Conservation (phyloP, 1,284 basidiomycete genomes). For the Takashimella koratensis region DNA sequence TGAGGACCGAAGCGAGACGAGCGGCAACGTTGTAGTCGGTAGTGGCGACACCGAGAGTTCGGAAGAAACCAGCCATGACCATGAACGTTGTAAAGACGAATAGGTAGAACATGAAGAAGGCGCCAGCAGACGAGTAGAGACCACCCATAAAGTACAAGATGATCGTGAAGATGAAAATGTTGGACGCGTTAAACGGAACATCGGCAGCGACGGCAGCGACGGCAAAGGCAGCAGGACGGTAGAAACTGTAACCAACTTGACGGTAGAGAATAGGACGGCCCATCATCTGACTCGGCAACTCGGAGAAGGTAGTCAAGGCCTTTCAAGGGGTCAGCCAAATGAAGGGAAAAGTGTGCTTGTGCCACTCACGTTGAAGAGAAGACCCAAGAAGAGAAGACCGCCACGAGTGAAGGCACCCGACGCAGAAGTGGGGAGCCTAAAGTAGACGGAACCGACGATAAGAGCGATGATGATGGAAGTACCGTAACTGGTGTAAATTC, state of each 20-base stretch:
- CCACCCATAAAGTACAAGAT: constrained; percentile 52
- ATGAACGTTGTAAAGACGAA: constrained; percentile 48
- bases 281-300: constrained; percentile 57
- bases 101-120: constrained; percentile 51
- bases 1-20: constrained; percentile 52
- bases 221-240: constrained; percentile 57
- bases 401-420: constrained; percentile 83
- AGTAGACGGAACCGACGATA: constrained; percentile 71
- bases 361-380: constrained; percentile 67
- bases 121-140: constrained; percentile 49
- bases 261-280: constrained; percentile 66
- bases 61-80: constrained; percentile 50
- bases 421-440: constrained; percentile 66
- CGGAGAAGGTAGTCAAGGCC: constrained; percentile 53
- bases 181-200: constrained; percentile 52
- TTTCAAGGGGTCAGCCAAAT: constrained; percentile 7
- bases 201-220: constrained; percentile 49
- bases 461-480: constrained; percentile 58
- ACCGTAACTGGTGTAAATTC: constrained; percentile 66
- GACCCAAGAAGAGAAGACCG: constrained; percentile 70
- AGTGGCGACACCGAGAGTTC: constrained; percentile 52
- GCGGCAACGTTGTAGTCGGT: constrained; percentile 54
- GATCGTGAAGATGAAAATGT: constrained; percentile 53
- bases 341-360: not conserved
- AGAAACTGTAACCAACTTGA: constrained; percentile 71